Base-by-base conservation (phyloP, 305 asterid species). In the Solanum hybrid region DNA sequence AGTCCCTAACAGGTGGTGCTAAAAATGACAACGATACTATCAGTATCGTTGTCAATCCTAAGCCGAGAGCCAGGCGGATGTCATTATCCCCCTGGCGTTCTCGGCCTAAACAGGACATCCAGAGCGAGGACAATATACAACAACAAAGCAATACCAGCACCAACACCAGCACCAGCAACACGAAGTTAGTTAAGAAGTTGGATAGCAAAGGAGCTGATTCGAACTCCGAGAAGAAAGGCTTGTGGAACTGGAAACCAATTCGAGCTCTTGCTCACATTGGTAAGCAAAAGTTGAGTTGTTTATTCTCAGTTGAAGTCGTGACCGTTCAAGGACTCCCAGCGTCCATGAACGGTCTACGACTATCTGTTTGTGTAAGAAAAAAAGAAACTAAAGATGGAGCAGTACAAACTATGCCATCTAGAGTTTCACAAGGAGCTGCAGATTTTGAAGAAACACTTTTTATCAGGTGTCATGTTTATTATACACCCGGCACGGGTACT, bases 391-490 rank as follows among this genome's bases (percentile, higher is more conserved):
- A 89, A 76, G 98, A 96, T 0, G 97, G 98, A 2, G 94, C 94
- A 1, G 99, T 95, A 17, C 99, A 96, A 89, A 97, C 98, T 3
- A 95, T 97, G 99, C 99, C 99, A 1, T 97, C 99, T 1, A 90
- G 98, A 24, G 99, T 97, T 57, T 93, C 96, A 8, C 95, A 96
- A 61, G 96, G 95, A 20, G 96, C 93, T 6, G 98, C 99, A 15
- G 99, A 97, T 91, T 97, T 97, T 51, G 99, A 95, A 80, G 99
- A 97, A 92, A 97, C 98, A 1, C 93, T 97, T 17, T 97, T 97
- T 90, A 80, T 96, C 7, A 95, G 97, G 92, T 94, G 97, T 91
- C 95, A 97, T 91, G 96, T 96, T 72, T 97, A 97, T 90, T 95
- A 72, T 96, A 91, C 95, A 22, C 97, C 96, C 0, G 95, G 94